Base-by-base conservation (phyloP, 306 rosid species). In the Quercus bicolor region DNA sequence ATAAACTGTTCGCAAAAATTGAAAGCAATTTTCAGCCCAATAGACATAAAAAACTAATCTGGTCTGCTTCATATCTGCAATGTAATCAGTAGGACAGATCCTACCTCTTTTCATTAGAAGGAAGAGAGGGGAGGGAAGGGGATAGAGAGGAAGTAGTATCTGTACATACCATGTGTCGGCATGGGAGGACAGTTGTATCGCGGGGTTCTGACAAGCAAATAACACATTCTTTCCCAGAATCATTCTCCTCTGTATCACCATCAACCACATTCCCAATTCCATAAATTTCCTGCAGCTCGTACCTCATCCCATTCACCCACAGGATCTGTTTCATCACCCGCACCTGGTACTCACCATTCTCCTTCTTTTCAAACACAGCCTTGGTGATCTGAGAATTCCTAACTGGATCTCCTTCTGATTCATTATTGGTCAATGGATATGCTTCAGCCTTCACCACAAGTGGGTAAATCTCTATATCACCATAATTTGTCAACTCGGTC, bases 151-250 rank as follows among this genome's bases (percentile, higher is more conserved):
- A 37, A 78, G 62, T 4, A 48, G 53, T 48, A 48, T 48, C 29
- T 21, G 14, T 18, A 77, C 24, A 12, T 82, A 87, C 90, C 90
- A 85, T 87, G 78, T 84, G 90, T 73, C 90, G 87, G 82, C 90
- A 87, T 48, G 90, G 90, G 59, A 87, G 88, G 21, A 82, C 83
- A 12, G 83, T 76, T 79, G 85, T 84, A 68, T 84, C 88, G 3
- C 85, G 88, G n/a, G 90, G 88, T 69, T 84, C 86, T 29, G 90
- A 79, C 84, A 87, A 76, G 86, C 90, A 84, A 74, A 84, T 77
- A 45, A 87, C 82, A 68, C 90, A 85, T 72, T 84, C 86, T 59
- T 86, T 78, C 23, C 86, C 88, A 73, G 84, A 74, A 16, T 84
- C 84, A 52, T 68, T 77, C 31, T 73, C 87, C n/a, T 60, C 78